A percentile compares a stretch with the other conserved stretches of the same genome.
Evolutionary conservation across 306 rosid species (phyloP).

Genomic region (Quercus gilva): DNA sequence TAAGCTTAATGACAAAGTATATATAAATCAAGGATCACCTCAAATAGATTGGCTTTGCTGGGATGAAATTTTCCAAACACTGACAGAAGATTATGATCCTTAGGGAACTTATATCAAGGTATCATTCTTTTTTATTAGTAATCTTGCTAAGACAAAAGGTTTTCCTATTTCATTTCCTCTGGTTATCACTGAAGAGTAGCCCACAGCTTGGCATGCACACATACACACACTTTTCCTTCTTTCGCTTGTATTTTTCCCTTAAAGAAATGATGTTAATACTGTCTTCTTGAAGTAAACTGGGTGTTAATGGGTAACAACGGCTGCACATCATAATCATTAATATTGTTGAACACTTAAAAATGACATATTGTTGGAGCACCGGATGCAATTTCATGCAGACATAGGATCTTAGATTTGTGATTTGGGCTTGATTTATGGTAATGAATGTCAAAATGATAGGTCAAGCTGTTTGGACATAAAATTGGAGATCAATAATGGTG

Average conservation of each 20-base stretch:
- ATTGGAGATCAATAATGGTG: conserved; percentile 4
- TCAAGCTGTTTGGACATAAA: conserved; percentile 8
- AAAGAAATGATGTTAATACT: too few relatives aligned
- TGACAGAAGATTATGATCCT: not conserved
- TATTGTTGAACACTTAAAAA: not conserved
- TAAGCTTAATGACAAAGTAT: too few relatives aligned
- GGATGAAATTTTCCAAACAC: too few relatives aligned
- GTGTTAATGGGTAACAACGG: too few relatives aligned
- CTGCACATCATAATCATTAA: not conserved
- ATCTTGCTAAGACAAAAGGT: too few relatives aligned
- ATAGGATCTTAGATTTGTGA: conserved; percentile 24
- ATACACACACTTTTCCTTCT: not conserved
- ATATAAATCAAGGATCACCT: too few relatives aligned
- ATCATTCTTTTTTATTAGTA: too few relatives aligned
- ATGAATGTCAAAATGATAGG: conserved; percentile 10
- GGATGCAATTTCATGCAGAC: conserved; percentile 17
- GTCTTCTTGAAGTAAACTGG: too few relatives aligned
- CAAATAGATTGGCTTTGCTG: too few relatives aligned
- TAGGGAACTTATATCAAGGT: too few relatives aligned
- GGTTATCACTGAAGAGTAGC: conserved; percentile 23
- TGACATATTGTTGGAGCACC: conserved; percentile 35
- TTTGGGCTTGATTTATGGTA: conserved; percentile 26
- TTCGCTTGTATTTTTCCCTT: not conserved
- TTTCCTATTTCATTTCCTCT: not conserved
- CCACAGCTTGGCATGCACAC: not conserved